Base-by-base conservation (phyloP, 345 rosid genomes). In the Salix exigua region DNA sequence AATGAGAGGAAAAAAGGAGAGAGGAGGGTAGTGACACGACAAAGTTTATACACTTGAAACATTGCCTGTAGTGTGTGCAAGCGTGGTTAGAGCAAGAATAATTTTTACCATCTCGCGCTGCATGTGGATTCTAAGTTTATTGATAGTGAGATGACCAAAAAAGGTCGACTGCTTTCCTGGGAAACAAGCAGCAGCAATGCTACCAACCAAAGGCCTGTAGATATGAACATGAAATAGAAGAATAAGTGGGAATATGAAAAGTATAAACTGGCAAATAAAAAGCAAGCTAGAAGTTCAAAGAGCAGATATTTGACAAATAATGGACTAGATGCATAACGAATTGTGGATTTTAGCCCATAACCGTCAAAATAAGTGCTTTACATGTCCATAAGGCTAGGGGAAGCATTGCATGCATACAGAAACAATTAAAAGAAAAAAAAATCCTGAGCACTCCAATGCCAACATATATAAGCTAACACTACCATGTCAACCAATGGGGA, bases 141-240 rank as follows among this genome's bases (percentile, higher is more conserved):
- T 86, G 71, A 87, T 78, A 44, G 66, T 75, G 77, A 92, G 82
- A 88, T 96, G 97, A 77, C 99, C 99, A 4, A 71, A 42, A 82
- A 86, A 92, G 51, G 85, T 53, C 28, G 86, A 70, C 31, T 77
- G 88, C 86, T 87, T 90, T 76, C 78, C 86, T 25, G 73, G 82
- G 62, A 88, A 87, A 86, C 78, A 82, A 79, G 86, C 82, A 83
- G 83, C 78, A n/a, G 85, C 86, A 68, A 85, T 30, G 70, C 89
- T 78, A 61, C 89, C 97, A 73, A 96, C 86, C 80, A 96, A 86
- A 66, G 95, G 89, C 90, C 99, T 96, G 82, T 84, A 79, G 81
- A 77, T 46, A 19, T 23, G 75, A 77, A 46, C 40, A 65, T 67
- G 19, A 28, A 28, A 31, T 14, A 64, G 11, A 64, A 64, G 5